Percentiles rank a stretch among this genome's conserved stretches.
These are phyloP conservation scores for Closterium sp. DNA, from an alignment of 139 green algal genomes.

Conservation along the genomic window DNA sequence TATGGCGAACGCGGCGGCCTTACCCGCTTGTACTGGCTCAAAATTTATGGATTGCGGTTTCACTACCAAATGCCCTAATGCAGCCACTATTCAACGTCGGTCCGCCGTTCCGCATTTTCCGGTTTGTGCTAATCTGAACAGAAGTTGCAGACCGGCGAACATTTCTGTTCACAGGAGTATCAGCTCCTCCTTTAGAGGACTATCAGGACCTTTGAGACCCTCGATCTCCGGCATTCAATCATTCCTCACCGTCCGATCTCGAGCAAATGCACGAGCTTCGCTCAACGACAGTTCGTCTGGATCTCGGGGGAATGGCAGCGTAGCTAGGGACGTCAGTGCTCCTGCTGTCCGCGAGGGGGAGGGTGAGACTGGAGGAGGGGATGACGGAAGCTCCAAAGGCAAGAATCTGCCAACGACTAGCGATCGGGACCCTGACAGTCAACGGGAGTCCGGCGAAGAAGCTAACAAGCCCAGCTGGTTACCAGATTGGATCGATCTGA, in stretches of 20 bases:
- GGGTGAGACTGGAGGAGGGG: neutral
- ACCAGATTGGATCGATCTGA: slow-evolving; percentile 60
- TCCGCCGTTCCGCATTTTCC: neutral
- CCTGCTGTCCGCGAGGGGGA: neutral
- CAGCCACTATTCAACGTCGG: neutral
- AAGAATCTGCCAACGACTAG: neutral
- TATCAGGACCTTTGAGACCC: neutral
- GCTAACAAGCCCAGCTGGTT: slow-evolving; percentile 31
- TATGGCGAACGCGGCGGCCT: neutral
- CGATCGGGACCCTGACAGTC: neutral
- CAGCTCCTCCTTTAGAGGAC: neutral
- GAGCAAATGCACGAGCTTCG: neutral
- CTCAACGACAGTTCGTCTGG: neutral
- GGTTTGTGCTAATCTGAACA: neutral
- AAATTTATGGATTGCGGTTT: neutral
- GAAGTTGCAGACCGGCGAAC: neutral
- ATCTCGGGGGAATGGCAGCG: neutral
- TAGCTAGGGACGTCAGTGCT: neutral
- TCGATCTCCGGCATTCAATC: neutral
- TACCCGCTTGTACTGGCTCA: neutral
- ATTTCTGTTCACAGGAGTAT: neutral
- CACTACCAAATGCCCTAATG: neutral
- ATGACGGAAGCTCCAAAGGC: neutral
- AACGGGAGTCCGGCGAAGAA: neutral
- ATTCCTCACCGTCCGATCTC: neutral